phyloP scores from a whole-genome alignment of 2,329 filamentous ascomycete genomes.

The Penicillium janthinellum region DNA sequence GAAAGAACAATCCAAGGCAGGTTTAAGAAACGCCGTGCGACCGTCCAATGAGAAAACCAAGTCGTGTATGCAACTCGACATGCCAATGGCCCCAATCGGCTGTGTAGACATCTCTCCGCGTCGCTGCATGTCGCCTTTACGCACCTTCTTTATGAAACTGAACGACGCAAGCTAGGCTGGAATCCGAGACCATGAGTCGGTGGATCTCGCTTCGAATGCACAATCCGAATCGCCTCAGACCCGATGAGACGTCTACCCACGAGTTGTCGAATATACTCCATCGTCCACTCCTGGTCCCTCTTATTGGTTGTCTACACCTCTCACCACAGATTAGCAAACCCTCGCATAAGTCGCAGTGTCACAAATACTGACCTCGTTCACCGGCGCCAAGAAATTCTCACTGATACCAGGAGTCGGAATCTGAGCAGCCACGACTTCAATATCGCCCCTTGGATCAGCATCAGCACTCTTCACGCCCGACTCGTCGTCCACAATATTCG shows the following conservation, averaged over 20 bases:
- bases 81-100: neutral
- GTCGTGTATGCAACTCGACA: neutral
- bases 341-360: neutral
- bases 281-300: slow-evolving; percentile 39
- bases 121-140: neutral
- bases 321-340: neutral
- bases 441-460: slow-evolving; percentile 22
- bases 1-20: neutral
- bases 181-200: slow-evolving; percentile 33
- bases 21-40: neutral
- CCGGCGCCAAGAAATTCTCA: slow-evolving; percentile 38
- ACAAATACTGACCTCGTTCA: slow-evolving; percentile 33
- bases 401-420: slow-evolving; percentile 34
- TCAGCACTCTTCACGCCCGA: slow-evolving; percentile 16
- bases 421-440: slow-evolving; percentile 33
- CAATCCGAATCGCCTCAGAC: slow-evolving; percentile 25
- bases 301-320: slow-evolving; percentile 32
- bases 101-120: neutral
- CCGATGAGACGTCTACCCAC: slow-evolving; percentile 26
- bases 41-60: neutral
- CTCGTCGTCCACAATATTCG: slow-evolving; percentile 24
- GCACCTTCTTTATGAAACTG: neutral
- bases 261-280: slow-evolving; percentile 34
- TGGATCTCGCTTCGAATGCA: slow-evolving; percentile 34
- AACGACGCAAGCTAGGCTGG: slow-evolving; percentile 12